Evolutionary conservation across 768 basidiomycete species (phyloP).

Genomic region (Cyclocybe aegerita): DNA sequence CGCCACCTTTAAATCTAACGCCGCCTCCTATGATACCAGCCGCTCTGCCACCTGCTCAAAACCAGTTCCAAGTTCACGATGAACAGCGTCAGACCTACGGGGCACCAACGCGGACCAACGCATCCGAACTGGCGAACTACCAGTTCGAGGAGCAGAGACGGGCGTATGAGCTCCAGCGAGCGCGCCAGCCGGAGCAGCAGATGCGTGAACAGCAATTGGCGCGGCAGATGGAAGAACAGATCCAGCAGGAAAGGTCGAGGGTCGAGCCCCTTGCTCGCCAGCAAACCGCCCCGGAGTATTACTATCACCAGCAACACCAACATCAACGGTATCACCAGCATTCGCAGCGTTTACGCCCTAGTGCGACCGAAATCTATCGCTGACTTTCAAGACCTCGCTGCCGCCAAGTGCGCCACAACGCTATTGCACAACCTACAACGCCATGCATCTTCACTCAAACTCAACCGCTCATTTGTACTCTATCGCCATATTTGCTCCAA

Average conservation of each 20-base stretch:
- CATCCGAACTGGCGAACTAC: constrained; percentile 14
- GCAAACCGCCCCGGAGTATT: not conserved
- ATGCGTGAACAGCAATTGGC: not conserved
- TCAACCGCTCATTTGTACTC: no score
- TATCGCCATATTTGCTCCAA: no score
- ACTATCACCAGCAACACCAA: constrained; percentile 5
- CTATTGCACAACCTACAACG: no score
- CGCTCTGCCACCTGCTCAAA: constrained; percentile 7
- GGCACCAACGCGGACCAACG: not conserved
- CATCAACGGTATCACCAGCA: constrained; percentile 3
- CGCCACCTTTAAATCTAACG: not conserved
- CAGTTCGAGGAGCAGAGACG: constrained; percentile 17
- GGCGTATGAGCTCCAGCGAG: constrained; percentile 8
- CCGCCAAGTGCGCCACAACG: no score
- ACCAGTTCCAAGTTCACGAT: not conserved
- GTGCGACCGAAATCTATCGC: no score
- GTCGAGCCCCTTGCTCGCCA: constrained; percentile 2
- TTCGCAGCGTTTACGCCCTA: not conserved
- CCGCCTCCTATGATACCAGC: not conserved
- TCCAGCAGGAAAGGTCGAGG: constrained; percentile 6
- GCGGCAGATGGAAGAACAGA: constrained; percentile 8
- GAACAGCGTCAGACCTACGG: not conserved
- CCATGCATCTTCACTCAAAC: no score
- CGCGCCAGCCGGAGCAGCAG: constrained; percentile 1
- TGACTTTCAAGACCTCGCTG: no score